Evolutionary conservation across 441 rosid species (phyloP), one percentile per base, ranked within the genome.

Genomic region (Kokia cookei): DNA sequence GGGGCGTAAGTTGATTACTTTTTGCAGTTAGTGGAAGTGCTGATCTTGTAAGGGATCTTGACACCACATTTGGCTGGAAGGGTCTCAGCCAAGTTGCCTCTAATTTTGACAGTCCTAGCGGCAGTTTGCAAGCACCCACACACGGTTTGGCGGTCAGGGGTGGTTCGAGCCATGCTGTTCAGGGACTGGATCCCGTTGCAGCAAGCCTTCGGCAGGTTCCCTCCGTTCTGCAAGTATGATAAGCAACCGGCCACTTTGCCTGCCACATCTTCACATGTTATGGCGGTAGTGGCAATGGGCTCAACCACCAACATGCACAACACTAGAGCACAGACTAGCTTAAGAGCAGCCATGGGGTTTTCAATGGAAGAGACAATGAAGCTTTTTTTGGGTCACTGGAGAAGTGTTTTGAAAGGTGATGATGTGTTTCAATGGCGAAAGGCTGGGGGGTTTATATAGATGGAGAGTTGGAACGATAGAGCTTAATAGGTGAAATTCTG

Each of bases 41-140:
- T 84, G 82, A 88, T 85, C 65, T 47, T 71, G 84, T 79, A 87
- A 19, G 87, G 89, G 65, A 90, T 74, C 14, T 2, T 78, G 81
- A 87, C 89, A 1, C 71, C 62, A 9, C 92, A 87, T 35, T 68
- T 58, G 6, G 14, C 9, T 0, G 91, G 87, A 43, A 87, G 88
- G 14, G 50, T 62, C 9, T 73, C 53, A 0, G 89, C 89, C 12
- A 53, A 42, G 27, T n/a, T 50, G 0, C n/a, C 1, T 24, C 82
- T 75, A 35, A 86, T 3, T 15, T 58, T 61, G 7, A 82, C 3
- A 42, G 3, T 0, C 2, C 0, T 1, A 10, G 91, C 84, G 1
- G 74, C 54, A 4, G 0, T 1, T 15, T 84, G 59, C 79, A 88
- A 45, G 86, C 95, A 90, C 50, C 0, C 55, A 69, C 95, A 90